A percentile compares a stretch with the other conserved stretches of the same genome.
phyloP scores from a whole-genome alignment of 306 rosid genomes.

The Dryas octopetala region DNA sequence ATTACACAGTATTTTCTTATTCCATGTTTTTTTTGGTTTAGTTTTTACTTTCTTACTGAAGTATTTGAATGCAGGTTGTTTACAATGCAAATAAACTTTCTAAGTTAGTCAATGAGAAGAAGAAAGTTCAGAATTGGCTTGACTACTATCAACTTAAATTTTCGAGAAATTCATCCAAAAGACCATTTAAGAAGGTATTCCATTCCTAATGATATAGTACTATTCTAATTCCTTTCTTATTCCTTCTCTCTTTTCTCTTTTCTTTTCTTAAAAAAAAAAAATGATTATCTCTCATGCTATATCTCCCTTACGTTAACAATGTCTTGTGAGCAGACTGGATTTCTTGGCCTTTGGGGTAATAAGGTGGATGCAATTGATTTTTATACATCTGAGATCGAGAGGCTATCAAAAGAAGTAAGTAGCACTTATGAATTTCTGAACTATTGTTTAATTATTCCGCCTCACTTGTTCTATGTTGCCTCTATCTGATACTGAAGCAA shows the following conservation, averaged over 20 bases:
- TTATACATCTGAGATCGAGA: slow-evolving; percentile 54
- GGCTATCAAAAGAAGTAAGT: slow-evolving; percentile 64
- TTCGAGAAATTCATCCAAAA: slow-evolving; percentile 64
- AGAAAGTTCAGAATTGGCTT: slow-evolving; percentile 80
- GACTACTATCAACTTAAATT: slow-evolving; percentile 77
- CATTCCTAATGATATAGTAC: slow-evolving; percentile 21
- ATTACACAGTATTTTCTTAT: background rate
- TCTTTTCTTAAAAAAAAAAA: background rate
- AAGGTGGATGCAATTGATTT: slow-evolving; percentile 76
- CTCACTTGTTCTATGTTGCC: background rate
- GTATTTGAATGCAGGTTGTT: slow-evolving; percentile 61
- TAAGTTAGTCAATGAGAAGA: slow-evolving; percentile 68
- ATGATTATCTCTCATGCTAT: background rate
- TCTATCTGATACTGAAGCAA: background rate
- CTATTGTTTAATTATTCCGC: background rate
- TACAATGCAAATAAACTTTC: slow-evolving; percentile 83
- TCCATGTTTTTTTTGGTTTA: background rate
- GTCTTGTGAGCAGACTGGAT: slow-evolving; percentile 76
- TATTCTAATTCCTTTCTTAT: slow-evolving; percentile 1
- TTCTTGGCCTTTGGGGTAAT: slow-evolving; percentile 77
- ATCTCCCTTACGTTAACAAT: slow-evolving; percentile 10
- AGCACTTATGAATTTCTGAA: background rate
- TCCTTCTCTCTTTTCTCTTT: background rate
- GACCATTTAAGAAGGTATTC: slow-evolving; percentile 73
- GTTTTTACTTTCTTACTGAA: slow-evolving; percentile 7